Evolutionary conservation across 2,329 filamentous ascomycete genomes (phyloP).

Genomic region (Neospermospora avenae): DNA sequence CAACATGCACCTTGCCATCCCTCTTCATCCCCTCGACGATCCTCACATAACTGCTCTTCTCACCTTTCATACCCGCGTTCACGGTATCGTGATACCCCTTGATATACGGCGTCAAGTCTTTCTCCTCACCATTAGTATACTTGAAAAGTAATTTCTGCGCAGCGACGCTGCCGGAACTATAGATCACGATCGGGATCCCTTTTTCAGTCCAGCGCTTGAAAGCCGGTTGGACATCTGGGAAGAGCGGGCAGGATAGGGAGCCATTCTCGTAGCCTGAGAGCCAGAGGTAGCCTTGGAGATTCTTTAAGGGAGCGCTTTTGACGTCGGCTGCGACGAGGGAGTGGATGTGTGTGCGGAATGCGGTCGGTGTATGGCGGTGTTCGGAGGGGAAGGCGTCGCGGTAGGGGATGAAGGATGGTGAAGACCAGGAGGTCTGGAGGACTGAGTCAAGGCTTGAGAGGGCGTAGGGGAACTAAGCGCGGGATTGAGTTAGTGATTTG

Average conservation of each 20-base stretch:
- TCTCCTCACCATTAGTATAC: conserved; percentile 45
- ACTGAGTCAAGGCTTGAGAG: conserved; percentile 62
- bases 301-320: conserved; percentile 75
- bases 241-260: conserved; percentile 68
- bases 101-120: conserved; percentile 58
- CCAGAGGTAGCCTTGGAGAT: conserved; percentile 78
- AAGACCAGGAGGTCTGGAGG: conserved; percentile 65
- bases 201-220: conserved; percentile 58
- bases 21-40: conserved; percentile 20
- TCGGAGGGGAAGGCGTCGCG: conserved; percentile 68
- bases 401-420: conserved; percentile 61
- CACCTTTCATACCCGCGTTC: conserved; percentile 73
- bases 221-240: conserved; percentile 66
- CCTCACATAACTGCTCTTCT: conserved; percentile 59
- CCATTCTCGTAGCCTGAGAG: conserved; percentile 68
- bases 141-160: conserved; percentile 79
- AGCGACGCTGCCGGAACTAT: conserved; percentile 75
- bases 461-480: conserved; percentile 70
- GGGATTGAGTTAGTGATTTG: conserved; percentile 5
- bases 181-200: conserved; percentile 63
- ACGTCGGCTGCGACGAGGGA: conserved; percentile 70
- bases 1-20: conserved; percentile 37
- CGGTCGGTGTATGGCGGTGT: conserved; percentile 53
- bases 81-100: conserved; percentile 75
- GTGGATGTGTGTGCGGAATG: conserved; percentile 63